A percentile compares a stretch with the other conserved stretches of the same genome.
phyloP scores from a whole-genome alignment of 2,329 filamentous ascomycete species.

The Neopestalotiopsis sp. region DNA sequence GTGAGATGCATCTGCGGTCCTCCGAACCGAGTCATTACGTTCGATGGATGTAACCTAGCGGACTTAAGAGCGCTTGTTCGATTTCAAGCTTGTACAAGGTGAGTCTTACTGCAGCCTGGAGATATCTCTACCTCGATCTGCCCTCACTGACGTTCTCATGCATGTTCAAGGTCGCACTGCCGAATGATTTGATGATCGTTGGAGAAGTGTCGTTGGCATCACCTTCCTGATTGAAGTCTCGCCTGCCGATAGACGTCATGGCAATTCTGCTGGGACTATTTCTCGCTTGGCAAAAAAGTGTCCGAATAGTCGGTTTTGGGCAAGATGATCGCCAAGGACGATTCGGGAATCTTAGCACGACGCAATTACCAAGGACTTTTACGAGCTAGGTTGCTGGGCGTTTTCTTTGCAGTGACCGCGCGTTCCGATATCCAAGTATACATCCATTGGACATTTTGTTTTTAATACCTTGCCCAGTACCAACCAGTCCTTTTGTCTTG shows the following conservation, averaged over 20 bases:
- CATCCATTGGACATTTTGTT: background rate
- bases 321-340: background rate
- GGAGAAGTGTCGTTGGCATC: background rate
- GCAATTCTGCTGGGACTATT: background rate
- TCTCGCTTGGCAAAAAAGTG: background rate
- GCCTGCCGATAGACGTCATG: slow-evolving; percentile 3
- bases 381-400: too few species aligned
- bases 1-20: too few species aligned
- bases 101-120: background rate
- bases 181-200: background rate
- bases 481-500: background rate
- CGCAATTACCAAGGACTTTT: background rate
- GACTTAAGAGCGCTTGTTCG: too few species aligned
- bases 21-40: too few species aligned
- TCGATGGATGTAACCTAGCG: too few species aligned
- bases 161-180: background rate
- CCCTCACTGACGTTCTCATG: background rate
- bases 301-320: background rate
- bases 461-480: background rate
- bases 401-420: too few species aligned
- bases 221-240: slow-evolving; percentile 1
- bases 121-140: background rate
- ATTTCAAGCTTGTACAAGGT: background rate
- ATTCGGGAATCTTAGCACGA: background rate
- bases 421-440: too few species aligned